Conservation (phyloP, 306 rosid genomes). For the Rosa persica region DNA sequence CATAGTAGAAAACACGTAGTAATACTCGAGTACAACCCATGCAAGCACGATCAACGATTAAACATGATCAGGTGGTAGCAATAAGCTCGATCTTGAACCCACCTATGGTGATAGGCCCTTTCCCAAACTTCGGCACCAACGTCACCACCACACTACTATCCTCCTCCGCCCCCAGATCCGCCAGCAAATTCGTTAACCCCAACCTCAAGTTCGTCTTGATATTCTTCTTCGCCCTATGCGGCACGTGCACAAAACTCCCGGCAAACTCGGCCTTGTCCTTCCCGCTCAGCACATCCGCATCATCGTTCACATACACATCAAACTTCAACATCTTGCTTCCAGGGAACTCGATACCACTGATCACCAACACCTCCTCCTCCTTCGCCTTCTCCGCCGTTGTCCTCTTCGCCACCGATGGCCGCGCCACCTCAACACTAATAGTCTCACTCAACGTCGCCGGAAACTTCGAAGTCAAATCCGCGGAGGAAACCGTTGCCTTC, state of each 20-base stretch:
- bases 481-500: not conserved
- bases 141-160: constrained; percentile 66
- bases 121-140: constrained; percentile 54
- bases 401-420: constrained; percentile 49
- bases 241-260: constrained; percentile 74
- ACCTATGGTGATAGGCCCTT: constrained; percentile 32
- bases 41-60: not conserved
- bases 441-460: constrained; percentile 40
- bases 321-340: constrained; percentile 43
- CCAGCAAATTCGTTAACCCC: constrained; percentile 56
- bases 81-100: constrained; percentile 41
- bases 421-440: constrained; percentile 40
- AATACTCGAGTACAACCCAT: too few relatives aligned
- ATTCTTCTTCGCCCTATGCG: constrained; percentile 48
- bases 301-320: constrained; percentile 72
- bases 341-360: constrained; percentile 47
- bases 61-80: not conserved
- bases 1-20: too few relatives aligned
- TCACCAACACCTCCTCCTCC: constrained; percentile 44
- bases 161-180: constrained; percentile 66
- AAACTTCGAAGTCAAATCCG: constrained; percentile 3
- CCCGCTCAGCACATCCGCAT: constrained; percentile 41
- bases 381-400: constrained; percentile 33
- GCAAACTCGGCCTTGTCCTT: constrained; percentile 63
- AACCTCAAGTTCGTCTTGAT: constrained; percentile 38